Percentiles rank a stretch among this genome's conserved stretches.
Conservation (phyloP, 352 stramenopile species). For the Globisporangium parvum region DNA sequence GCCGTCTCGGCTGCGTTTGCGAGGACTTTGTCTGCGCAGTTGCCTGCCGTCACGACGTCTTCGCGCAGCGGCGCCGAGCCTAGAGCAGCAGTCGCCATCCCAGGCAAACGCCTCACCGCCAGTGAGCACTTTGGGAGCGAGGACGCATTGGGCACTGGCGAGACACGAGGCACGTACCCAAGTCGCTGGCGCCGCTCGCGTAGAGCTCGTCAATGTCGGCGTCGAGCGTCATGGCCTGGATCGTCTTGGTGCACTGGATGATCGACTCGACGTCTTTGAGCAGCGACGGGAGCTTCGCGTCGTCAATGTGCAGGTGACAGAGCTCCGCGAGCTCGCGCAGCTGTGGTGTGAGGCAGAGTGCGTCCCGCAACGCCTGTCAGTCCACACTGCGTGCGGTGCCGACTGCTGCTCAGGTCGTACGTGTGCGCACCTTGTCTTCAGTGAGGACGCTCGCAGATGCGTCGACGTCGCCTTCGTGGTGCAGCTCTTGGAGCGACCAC, state of each 20-base stretch:
- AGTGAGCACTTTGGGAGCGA: neutral
- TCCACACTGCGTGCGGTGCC: neutral
- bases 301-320: slow-evolving; percentile 75
- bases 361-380: neutral
- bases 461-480: slow-evolving; percentile 43
- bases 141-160: neutral
- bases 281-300: slow-evolving; percentile 59
- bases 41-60: slow-evolving; percentile 70
- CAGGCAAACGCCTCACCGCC: neutral
- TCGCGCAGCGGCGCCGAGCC: slow-evolving; percentile 54
- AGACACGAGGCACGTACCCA: slow-evolving; percentile 16
- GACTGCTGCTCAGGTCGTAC: neutral
- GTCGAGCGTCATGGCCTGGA: slow-evolving; percentile 75
- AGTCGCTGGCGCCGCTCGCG: slow-evolving; percentile 49
- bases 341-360: slow-evolving; percentile 14
- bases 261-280: slow-evolving; percentile 83
- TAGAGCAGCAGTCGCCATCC: slow-evolving; percentile 1
- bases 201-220: slow-evolving; percentile 85
- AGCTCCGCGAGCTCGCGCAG: slow-evolving; percentile 74
- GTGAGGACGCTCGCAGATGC: slow-evolving; percentile 48
- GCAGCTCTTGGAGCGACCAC: slow-evolving; percentile 78
- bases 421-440: slow-evolving; percentile 38
- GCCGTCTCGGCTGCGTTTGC: slow-evolving; percentile 69
- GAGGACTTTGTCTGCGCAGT: slow-evolving; percentile 64
- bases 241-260: slow-evolving; percentile 84